Percentiles rank a stretch among this genome's conserved stretches.
Evolutionary conservation across 192 early-diverging fungal genomes (phyloP).

Genomic region (Podochytrium sp.): DNA sequence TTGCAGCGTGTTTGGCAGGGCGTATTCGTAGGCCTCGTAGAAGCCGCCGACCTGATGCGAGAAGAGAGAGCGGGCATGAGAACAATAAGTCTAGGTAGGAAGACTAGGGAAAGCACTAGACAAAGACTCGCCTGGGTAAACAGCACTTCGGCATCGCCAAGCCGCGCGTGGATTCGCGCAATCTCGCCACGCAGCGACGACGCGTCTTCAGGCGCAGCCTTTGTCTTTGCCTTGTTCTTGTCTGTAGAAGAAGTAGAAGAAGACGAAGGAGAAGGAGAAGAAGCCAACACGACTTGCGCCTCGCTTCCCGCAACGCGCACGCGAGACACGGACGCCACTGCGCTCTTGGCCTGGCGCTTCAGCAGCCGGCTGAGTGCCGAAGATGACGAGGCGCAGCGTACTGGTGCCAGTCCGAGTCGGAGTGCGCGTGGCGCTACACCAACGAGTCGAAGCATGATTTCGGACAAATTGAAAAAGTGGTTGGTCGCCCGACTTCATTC

Average conservation of each 20-base stretch:
- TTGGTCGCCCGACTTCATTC: too few species aligned
- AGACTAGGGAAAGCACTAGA: too few species aligned
- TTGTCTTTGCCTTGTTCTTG: too few species aligned
- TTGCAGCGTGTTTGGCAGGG: not conserved
- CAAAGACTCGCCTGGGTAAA: not conserved
- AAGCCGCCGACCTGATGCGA: slow-evolving; percentile 55
- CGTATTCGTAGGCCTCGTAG: slow-evolving; percentile 53
- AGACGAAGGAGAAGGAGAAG: not conserved
- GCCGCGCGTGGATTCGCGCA: not conserved
- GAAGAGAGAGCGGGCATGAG: not conserved
- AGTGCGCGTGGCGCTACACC: too few species aligned
- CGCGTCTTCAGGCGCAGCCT: too few species aligned
- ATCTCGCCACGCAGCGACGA: too few species aligned
- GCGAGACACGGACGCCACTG: not conserved
- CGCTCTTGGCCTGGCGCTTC: not conserved
- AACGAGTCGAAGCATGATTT: too few species aligned
- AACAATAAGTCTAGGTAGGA: too few species aligned
- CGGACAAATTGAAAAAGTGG: too few species aligned
- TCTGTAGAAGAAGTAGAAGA: not conserved
- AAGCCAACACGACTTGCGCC: not conserved
- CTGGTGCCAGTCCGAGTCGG: too few species aligned
- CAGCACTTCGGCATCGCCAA: not conserved
- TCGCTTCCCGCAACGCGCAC: not conserved
- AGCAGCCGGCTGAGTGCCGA: not conserved
- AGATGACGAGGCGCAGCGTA: not conserved